These are phyloP conservation scores for Perilla frutescens DNA, from an alignment of 257 asterid species.

Conservation along the genomic window DNA sequence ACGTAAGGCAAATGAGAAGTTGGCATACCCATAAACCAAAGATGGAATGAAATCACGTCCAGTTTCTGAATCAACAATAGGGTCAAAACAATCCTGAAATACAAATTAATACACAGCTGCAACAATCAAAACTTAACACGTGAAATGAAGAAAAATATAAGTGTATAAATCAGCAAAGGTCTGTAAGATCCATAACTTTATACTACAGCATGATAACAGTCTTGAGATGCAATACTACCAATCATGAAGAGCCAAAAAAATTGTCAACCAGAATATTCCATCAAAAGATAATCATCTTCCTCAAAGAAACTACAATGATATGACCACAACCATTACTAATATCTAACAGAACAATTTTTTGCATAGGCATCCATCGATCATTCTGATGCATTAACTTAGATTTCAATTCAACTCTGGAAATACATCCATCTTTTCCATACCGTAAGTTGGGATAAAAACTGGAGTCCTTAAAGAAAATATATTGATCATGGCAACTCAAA, in stretches of 20 bases:
- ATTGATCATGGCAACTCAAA: constrained; percentile 19
- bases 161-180: neutral
- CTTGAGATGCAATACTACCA: constrained; percentile 6
- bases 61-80: constrained; percentile 91
- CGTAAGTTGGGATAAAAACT: neutral
- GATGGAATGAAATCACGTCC: constrained; percentile 98
- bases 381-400: constrained; percentile 15
- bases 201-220: neutral
- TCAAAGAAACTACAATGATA: neutral
- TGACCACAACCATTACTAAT: constrained; percentile 15
- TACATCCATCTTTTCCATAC: constrained; percentile 15
- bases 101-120: constrained; percentile 36
- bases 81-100: constrained; percentile 89
- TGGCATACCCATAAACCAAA: constrained; percentile 89
- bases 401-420: constrained; percentile 25
- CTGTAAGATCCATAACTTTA: neutral
- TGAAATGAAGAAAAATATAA: constrained; percentile 5
- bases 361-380: constrained; percentile 21
- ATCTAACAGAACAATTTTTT: constrained; percentile 8
- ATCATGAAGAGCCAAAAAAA: constrained; percentile 10
- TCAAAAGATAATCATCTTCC: neutral
- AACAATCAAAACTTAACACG: constrained; percentile 18
- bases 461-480: neutral
- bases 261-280: neutral
- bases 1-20: constrained; percentile 19